phyloP scores from a whole-genome alignment of 257 asterid species.

The Forsythia viridissima region DNA sequence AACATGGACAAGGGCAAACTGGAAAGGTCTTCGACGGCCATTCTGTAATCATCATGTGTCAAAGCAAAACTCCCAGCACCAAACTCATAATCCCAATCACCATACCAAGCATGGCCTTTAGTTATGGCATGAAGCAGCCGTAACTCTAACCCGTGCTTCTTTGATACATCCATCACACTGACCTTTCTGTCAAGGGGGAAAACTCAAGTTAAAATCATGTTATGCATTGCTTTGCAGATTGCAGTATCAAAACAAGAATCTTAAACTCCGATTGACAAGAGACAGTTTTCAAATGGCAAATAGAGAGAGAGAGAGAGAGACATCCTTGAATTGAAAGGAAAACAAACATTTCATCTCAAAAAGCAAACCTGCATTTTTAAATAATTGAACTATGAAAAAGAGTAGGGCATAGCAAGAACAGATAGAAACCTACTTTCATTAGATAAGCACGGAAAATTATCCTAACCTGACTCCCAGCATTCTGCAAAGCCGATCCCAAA shows the following conservation, averaged over 20 bases:
- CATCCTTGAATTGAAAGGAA: background rate
- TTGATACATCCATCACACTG: slow-evolving; percentile 95
- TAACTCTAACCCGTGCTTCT: slow-evolving; percentile 84
- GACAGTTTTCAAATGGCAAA: background rate
- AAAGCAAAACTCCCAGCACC: slow-evolving; percentile 85
- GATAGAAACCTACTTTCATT: background rate
- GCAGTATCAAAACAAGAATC: background rate
- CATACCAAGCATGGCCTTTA: slow-evolving; percentile 93
- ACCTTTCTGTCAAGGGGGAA: slow-evolving; percentile 54
- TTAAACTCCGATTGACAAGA: background rate
- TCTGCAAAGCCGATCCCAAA: slow-evolving; percentile 89
- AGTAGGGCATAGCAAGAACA: background rate
- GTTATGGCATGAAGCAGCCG: slow-evolving; percentile 80
- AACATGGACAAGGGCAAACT: slow-evolving; percentile 61
- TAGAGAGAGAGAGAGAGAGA: background rate
- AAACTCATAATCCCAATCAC: slow-evolving; percentile 93
- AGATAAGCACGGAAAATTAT: background rate
- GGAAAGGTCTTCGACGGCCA: slow-evolving; percentile 63
- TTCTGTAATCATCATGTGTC: slow-evolving; percentile 56
- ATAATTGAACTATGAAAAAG: background rate
- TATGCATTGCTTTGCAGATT: background rate
- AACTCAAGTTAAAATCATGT: slow-evolving; percentile 6
- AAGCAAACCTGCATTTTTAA: background rate
- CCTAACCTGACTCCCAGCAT: slow-evolving; percentile 80
- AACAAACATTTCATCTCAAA: background rate